A percentile compares a stretch with the other conserved stretches of the same genome.
Conservation (phyloP, 2,329 filamentous ascomycete species). For the Botrytis cinerea region DNA sequence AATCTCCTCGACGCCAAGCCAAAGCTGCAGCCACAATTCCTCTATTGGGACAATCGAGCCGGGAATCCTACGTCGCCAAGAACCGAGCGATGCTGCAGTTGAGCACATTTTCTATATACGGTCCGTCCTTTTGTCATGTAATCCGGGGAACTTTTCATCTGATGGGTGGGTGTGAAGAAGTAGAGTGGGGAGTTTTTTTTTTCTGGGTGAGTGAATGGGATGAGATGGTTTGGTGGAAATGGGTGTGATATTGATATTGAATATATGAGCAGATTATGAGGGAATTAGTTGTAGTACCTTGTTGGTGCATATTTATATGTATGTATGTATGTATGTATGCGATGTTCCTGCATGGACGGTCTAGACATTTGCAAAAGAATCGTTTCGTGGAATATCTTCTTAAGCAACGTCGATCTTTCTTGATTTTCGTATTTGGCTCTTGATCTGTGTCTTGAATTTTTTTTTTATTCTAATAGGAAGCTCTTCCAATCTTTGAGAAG, state of each 20-base stretch:
- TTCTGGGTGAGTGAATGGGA: not conserved
- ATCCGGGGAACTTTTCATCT: too few relatives aligned
- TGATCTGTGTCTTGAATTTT: not conserved
- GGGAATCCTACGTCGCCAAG: constrained; percentile 1
- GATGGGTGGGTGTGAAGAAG: not conserved
- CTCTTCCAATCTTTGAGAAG: not conserved
- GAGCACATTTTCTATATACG: constrained; percentile 20
- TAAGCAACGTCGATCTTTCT: not conserved
- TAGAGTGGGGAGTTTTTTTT: too few relatives aligned
- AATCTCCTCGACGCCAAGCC: not conserved
- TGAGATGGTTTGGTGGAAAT: not conserved
- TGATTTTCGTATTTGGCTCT: not conserved
- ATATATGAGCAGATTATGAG: constrained; percentile 21
- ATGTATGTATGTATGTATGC: not conserved
- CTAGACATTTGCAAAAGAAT: too few relatives aligned
- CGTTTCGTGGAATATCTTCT: not conserved
- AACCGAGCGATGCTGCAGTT: not conserved
- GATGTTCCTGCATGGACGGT: not conserved
- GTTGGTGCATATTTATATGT: not conserved
- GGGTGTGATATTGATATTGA: not conserved
- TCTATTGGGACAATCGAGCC: not conserved
- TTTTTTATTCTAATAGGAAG: not conserved
- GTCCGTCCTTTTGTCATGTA: not conserved
- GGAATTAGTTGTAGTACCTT: not conserved
- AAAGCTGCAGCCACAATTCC: not conserved